Evolutionary conservation across 306 rosid genomes (phyloP).

Genomic region (Prunus mume): DNA sequence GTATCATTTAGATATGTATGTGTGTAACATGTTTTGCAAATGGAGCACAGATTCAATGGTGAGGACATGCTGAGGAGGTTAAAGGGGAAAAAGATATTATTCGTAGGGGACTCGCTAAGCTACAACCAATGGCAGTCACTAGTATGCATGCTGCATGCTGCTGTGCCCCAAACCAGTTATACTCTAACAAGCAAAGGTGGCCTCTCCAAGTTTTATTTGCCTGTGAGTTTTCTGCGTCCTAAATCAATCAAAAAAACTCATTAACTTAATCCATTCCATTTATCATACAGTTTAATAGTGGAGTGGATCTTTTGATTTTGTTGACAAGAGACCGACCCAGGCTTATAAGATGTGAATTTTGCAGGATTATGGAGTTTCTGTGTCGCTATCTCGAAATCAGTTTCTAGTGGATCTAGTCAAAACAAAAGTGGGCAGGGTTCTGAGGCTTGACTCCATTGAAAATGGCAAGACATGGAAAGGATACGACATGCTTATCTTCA

Average conservation of each 20-base stretch:
- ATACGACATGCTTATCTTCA: slow-evolving; percentile 44
- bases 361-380: slow-evolving; percentile 33
- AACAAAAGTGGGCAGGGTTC: slow-evolving; percentile 32
- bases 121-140: slow-evolving; percentile 51
- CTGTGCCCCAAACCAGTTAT: slow-evolving; percentile 32
- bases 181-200: slow-evolving; percentile 12
- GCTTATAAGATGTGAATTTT: background rate
- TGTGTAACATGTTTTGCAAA: too few species aligned
- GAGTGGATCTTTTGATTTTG: too few species aligned
- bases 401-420: slow-evolving; percentile 38
- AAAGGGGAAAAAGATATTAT: slow-evolving; percentile 41
- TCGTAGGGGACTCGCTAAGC: slow-evolving; percentile 51
- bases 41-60: slow-evolving; percentile 31
- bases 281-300: too few species aligned
- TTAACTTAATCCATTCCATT: too few species aligned
- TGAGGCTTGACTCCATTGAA: slow-evolving; percentile 43
- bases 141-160: slow-evolving; percentile 38
- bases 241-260: too few species aligned
- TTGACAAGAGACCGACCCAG: too few species aligned
- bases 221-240: slow-evolving; percentile 17
- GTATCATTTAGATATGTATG: background rate
- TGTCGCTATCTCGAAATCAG: slow-evolving; percentile 28
- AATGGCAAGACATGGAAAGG: slow-evolving; percentile 39
- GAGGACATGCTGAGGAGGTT: slow-evolving; percentile 26
- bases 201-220: slow-evolving; percentile 25